Evolutionary conservation across 495 filamentous ascomycete genomes (phyloP).

Genomic region (Glonium stellatum): DNA sequence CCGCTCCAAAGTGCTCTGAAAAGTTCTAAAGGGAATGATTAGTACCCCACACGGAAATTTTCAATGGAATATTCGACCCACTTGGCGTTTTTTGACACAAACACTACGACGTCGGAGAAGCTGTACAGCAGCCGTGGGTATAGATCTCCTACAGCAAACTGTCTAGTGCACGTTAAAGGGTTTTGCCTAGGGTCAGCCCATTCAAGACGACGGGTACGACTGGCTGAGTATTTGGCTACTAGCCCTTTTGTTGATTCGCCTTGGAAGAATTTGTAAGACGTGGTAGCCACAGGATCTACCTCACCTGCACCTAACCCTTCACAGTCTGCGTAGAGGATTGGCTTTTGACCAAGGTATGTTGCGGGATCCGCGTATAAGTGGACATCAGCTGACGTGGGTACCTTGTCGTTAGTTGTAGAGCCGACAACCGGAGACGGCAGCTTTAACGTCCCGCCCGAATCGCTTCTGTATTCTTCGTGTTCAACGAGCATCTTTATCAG

Average conservation of each 20-base stretch:
- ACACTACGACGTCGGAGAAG: conserved; percentile 49
- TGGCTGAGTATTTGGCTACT: too few relatives aligned
- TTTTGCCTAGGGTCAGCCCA: too few relatives aligned
- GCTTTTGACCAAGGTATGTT: neutral
- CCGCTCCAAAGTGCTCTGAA: too few relatives aligned
- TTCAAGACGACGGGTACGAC: too few relatives aligned
- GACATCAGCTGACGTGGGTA: conserved; percentile 14
- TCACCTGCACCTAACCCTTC: conserved; percentile 10
- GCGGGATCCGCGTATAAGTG: conserved; percentile 16
- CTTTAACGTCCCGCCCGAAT: neutral
- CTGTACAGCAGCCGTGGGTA: conserved; percentile 41
- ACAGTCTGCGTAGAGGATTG: conserved; percentile 16
- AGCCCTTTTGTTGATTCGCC: too few relatives aligned
- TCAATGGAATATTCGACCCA: conserved; percentile 24
- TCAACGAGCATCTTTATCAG: conserved; percentile 20
- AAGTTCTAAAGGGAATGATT: too few relatives aligned
- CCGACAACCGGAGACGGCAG: conserved; percentile 2
- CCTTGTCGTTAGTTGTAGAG: neutral
- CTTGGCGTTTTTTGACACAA: conserved; percentile 44
- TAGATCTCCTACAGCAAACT: conserved; percentile 29
- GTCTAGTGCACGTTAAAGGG: neutral
- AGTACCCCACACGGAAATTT: too few relatives aligned
- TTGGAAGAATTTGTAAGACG: too few relatives aligned
- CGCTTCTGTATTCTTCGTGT: neutral
- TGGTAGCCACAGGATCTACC: too few relatives aligned